Evolutionary conservation across 768 basidiomycete species (phyloP).

Genomic region (Suillus subaureus): DNA sequence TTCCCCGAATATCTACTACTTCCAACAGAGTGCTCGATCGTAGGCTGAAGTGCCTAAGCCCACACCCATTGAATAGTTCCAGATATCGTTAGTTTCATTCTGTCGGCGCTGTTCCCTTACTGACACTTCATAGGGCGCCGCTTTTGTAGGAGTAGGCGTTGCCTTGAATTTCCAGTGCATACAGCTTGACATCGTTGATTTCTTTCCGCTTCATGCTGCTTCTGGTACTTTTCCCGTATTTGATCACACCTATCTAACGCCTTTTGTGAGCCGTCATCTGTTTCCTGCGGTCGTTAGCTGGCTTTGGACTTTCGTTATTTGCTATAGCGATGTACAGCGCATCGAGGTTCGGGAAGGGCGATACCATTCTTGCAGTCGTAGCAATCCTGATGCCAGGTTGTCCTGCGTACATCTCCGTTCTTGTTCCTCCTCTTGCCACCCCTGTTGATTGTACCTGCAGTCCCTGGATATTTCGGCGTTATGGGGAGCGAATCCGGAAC

Average conservation of each 20-base stretch:
- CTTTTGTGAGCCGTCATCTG: slow-evolving; percentile 52
- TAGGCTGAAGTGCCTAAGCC: slow-evolving; percentile 69
- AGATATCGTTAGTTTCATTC: slow-evolving; percentile 52
- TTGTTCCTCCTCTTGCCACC: background rate
- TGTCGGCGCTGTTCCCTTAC: slow-evolving; percentile 10
- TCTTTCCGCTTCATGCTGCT: slow-evolving; percentile 67
- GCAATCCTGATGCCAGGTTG: slow-evolving; percentile 64
- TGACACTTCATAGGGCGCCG: slow-evolving; percentile 49
- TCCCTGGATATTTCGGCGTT: slow-evolving; percentile 46
- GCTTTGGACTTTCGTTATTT: slow-evolving; percentile 81
- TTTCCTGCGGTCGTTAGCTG: slow-evolving; percentile 63
- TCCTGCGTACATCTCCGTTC: slow-evolving; percentile 40
- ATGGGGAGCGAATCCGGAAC: slow-evolving; percentile 50
- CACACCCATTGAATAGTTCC: slow-evolving; percentile 68
- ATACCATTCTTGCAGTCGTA: slow-evolving; percentile 62
- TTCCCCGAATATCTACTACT: slow-evolving; percentile 58
- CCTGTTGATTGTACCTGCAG: slow-evolving; percentile 28
- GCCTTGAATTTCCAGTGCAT: slow-evolving; percentile 64
- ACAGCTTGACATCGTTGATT: slow-evolving; percentile 69
- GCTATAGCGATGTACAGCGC: slow-evolving; percentile 65
- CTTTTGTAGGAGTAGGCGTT: slow-evolving; percentile 54
- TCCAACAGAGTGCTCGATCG: slow-evolving; percentile 63
- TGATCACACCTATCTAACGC: background rate
- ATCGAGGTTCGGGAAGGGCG: slow-evolving; percentile 70
- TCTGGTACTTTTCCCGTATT: slow-evolving; percentile 46